Conservation (phyloP, 2,329 filamentous ascomycete genomes). For the Mycogone perniciosa region DNA sequence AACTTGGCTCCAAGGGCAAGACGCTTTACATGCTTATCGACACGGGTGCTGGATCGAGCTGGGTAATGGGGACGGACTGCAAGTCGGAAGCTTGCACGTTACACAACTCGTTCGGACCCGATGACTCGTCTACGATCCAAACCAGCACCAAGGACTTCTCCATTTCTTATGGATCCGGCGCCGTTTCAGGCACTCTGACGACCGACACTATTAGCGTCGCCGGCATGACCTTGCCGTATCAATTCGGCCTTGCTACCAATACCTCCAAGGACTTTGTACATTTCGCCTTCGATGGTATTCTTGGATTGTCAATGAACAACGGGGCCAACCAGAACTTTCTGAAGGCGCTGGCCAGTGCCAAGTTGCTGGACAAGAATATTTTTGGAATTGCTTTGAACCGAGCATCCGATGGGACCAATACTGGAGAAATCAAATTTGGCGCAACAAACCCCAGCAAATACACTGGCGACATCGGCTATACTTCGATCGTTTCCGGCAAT, state of each 20-base stretch:
- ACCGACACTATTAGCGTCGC: constrained; percentile 63
- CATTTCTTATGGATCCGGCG: constrained; percentile 72
- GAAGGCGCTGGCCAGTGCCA: constrained; percentile 50
- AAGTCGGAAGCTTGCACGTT: constrained; percentile 56
- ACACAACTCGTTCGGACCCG: constrained; percentile 63
- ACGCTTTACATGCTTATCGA: constrained; percentile 58
- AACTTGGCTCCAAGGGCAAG: constrained; percentile 49
- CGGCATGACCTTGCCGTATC: constrained; percentile 55
- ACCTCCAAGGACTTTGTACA: constrained; percentile 68
- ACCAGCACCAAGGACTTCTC: constrained; percentile 49
- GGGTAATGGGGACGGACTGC: constrained; percentile 74
- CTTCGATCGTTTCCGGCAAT: constrained; percentile 43
- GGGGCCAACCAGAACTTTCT: constrained; percentile 61
- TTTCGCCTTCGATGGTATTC: constrained; percentile 83
- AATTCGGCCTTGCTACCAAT: constrained; percentile 65
- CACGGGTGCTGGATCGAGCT: constrained; percentile 66
- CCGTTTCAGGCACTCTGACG: constrained; percentile 59
- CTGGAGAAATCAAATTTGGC: constrained; percentile 75
- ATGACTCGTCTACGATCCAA: constrained; percentile 59
- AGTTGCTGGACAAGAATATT: constrained; percentile 55
- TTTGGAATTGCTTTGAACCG: constrained; percentile 68
- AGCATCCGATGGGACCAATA: constrained; percentile 55
- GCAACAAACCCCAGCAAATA: constrained; percentile 60
- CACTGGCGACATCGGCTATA: constrained; percentile 63
- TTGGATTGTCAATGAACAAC: constrained; percentile 64